Percentiles rank a stretch among this genome's conserved stretches.
Conservation (phyloP, 192 early-diverging fungal species). For the Coemansia sp. region DNA sequence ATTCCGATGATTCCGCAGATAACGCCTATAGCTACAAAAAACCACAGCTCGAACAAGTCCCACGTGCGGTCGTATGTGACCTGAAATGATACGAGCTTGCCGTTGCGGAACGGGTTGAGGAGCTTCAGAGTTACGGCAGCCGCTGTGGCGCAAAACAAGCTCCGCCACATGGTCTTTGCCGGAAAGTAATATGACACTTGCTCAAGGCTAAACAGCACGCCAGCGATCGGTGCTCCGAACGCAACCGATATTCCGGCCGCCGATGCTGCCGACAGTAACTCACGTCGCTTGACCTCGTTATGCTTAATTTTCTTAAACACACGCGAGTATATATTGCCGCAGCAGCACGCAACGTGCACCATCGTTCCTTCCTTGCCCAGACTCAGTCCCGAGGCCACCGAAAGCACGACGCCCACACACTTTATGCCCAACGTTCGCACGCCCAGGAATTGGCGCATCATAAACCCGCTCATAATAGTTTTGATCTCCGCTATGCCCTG, state of each 20-base stretch:
- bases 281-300: constrained; percentile 82
- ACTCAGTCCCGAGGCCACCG: constrained; percentile 84
- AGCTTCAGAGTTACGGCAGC: constrained; percentile 85
- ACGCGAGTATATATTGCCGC: constrained; percentile 82
- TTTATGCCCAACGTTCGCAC: constrained; percentile 75
- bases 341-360: constrained; percentile 92
- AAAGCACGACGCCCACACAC: constrained; percentile 80
- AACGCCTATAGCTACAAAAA: constrained; percentile 78
- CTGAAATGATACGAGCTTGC: constrained; percentile 83
- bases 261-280: constrained; percentile 81
- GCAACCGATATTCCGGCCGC: constrained; percentile 97
- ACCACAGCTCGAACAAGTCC: constrained; percentile 88
- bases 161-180: constrained; percentile 90
- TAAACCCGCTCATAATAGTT: constrained; percentile 73
- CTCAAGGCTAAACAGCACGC: constrained; percentile 65
- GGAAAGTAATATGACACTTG: constrained; percentile 74
- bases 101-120: constrained; percentile 75
- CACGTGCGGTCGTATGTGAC: constrained; percentile 86
- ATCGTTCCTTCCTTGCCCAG: constrained; percentile 96
- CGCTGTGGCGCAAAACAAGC: constrained; percentile 90
- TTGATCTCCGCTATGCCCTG: constrained; percentile 83
- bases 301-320: constrained; percentile 72
- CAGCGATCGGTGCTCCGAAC: constrained; percentile 94
- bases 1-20: constrained; percentile 58
- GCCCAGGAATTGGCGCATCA: constrained; percentile 70